phyloP scores from a whole-genome alignment of 177 flowering plant species.

The Telopea speciosissima region DNA sequence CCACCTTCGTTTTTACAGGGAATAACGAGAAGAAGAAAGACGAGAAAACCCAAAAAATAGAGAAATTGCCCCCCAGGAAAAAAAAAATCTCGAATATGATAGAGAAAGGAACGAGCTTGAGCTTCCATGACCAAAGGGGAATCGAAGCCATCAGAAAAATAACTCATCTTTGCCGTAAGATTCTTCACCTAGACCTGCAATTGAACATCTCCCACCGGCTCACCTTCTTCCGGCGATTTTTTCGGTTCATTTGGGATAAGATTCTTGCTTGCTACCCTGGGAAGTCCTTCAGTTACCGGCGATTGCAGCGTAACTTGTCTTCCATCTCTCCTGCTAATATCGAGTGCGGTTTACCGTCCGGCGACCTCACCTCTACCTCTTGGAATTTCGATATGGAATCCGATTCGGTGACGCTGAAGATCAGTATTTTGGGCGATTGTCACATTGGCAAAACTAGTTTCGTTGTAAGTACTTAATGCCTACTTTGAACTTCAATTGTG shows the following conservation, averaged over 20 bases:
- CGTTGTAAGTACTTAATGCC: constrained; percentile 36
- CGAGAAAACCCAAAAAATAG: not conserved
- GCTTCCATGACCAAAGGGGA: constrained; percentile 20
- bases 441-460: constrained; percentile 91
- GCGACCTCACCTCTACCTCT: constrained; percentile 9
- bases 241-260: constrained; percentile 53
- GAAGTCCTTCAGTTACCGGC: constrained; percentile 35
- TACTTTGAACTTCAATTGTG: too few relatives aligned
- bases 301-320: constrained; percentile 25
- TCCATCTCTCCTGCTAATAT: constrained; percentile 17
- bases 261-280: constrained; percentile 54
- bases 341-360: too few relatives aligned
- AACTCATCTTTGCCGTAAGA: constrained; percentile 53
- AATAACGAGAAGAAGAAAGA: not conserved
- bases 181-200: constrained; percentile 32
- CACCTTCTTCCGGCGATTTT: constrained; percentile 36
- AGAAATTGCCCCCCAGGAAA: not conserved
- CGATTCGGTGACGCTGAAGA: constrained; percentile 70
- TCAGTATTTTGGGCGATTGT: constrained; percentile 80
- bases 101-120: not conserved
- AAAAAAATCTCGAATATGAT: not conserved
- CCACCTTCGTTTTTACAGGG: not conserved
- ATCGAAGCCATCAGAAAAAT: constrained; percentile 37
- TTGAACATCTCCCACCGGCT: constrained; percentile 36
- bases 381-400: constrained; percentile 49